Percentiles rank a stretch among this genome's conserved stretches.
Conservation (phyloP, 495 filamentous ascomycete species). For the Gamarada debralockiae region DNA sequence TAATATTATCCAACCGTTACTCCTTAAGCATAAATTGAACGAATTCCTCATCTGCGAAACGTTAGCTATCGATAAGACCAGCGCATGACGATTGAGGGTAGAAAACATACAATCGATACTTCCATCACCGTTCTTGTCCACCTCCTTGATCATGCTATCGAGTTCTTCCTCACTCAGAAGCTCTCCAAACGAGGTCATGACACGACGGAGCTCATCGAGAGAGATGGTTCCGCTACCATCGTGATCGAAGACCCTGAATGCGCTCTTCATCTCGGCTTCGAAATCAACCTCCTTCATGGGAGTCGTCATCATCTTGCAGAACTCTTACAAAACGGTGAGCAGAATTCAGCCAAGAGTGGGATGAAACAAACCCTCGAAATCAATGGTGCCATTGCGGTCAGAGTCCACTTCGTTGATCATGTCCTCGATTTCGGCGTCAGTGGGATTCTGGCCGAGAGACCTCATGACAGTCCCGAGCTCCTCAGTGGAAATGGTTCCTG, state of each 20-base stretch:
- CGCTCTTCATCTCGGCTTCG: constrained; percentile 41
- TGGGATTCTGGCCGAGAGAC: constrained; percentile 41
- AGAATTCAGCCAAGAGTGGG: not conserved
- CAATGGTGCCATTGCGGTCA: constrained; percentile 42
- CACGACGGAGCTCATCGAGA: constrained; percentile 38
- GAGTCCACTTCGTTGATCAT: constrained; percentile 43
- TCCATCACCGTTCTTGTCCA: constrained; percentile 43
- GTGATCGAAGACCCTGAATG: constrained; percentile 47
- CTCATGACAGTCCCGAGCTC: constrained; percentile 31
- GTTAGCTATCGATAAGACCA: not conserved
- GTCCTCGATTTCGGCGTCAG: constrained; percentile 38
- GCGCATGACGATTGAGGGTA: not conserved
- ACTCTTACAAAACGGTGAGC: constrained; percentile 28
- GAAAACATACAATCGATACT: constrained; percentile 41
- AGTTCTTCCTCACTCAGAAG: constrained; percentile 42
- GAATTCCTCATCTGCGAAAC: not conserved
- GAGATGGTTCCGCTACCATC: constrained; percentile 44
- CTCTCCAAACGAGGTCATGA: constrained; percentile 44
- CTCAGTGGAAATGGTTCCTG: constrained; percentile 14
- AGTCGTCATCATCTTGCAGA: constrained; percentile 43
- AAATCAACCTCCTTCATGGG: constrained; percentile 35
- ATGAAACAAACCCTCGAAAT: constrained; percentile 34
- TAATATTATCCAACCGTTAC: not conserved
- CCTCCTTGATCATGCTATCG: constrained; percentile 44
- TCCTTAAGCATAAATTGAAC: not conserved